Conservation (phyloP, 352 stramenopile genomes). For the Blastocystis sp. region DNA sequence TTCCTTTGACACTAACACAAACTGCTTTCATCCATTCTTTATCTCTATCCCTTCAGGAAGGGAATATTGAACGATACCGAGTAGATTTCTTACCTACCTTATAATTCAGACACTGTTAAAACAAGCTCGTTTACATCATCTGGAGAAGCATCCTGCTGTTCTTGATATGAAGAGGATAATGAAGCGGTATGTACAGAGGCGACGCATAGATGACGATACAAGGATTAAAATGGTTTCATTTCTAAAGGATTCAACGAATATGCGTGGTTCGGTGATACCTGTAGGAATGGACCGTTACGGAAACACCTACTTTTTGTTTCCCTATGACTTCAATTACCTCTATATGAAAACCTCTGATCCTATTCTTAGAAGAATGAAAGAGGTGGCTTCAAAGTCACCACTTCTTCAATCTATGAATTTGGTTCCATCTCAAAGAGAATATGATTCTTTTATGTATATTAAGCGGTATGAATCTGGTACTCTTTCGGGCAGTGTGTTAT, state of each 20-base stretch:
- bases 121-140: neutral
- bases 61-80: neutral
- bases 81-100: neutral
- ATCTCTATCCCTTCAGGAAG: neutral
- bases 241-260: neutral
- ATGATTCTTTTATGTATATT: too few relatives aligned
- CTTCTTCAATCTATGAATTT: too few relatives aligned
- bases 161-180: neutral
- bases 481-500: too few relatives aligned
- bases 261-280: neutral
- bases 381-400: neutral
- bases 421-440: too few relatives aligned
- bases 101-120: neutral
- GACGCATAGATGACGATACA: neutral
- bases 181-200: neutral
- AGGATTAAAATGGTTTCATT: neutral
- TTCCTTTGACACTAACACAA: neutral
- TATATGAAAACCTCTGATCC: neutral
- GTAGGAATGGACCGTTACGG: conserved; percentile 1
- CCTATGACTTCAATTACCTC: neutral
- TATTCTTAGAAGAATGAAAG: neutral
- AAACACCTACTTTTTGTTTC: neutral
- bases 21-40: neutral
- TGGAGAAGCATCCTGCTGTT: neutral
- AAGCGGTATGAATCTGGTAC: too few relatives aligned